Percentiles rank a stretch among this genome's conserved stretches.
phyloP scores from a whole-genome alignment of 768 basidiomycete species.

The Rhodotorula diobovata region DNA sequence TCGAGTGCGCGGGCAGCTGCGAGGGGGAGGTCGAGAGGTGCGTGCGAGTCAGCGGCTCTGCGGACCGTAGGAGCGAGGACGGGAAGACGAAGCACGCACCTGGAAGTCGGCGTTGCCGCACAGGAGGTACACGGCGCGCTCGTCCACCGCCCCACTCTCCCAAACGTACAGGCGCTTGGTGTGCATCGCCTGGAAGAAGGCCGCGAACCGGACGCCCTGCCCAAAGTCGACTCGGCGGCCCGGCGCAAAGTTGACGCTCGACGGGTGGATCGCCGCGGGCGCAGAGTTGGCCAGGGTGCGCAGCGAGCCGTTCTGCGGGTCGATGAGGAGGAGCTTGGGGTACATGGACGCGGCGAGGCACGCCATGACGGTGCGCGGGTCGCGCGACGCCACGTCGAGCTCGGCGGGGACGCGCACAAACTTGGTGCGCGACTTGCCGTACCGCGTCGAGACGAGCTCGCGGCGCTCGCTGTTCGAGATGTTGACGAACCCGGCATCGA shows the following conservation, averaged over 20 bases:
- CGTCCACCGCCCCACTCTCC: slow-evolving; percentile 87
- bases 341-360: slow-evolving; percentile 81
- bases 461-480: slow-evolving; percentile 62
- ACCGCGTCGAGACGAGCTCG: slow-evolving; percentile 62
- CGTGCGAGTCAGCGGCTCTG: background rate
- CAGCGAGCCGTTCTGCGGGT: slow-evolving; percentile 60
- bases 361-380: slow-evolving; percentile 65
- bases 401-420: slow-evolving; percentile 71
- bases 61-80: background rate
- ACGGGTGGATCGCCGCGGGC: slow-evolving; percentile 73
- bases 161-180: slow-evolving; percentile 80
- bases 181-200: slow-evolving; percentile 59
- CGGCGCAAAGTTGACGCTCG: slow-evolving; percentile 78
- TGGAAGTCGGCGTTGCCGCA: slow-evolving; percentile 90
- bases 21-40: background rate
- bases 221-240: slow-evolving; percentile 62
- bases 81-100: slow-evolving; percentile 9
- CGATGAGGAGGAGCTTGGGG: slow-evolving; percentile 79
- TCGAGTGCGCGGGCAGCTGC: slow-evolving; percentile 67
- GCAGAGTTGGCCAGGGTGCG: slow-evolving; percentile 79
- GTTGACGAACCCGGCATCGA: slow-evolving; percentile 79
- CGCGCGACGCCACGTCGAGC: slow-evolving; percentile 64
- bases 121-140: slow-evolving; percentile 69
- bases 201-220: slow-evolving; percentile 54
- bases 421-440: slow-evolving; percentile 65